Evolutionary conservation across 345 rosid genomes (phyloP).

Genomic region (Citrus trifoliata): DNA sequence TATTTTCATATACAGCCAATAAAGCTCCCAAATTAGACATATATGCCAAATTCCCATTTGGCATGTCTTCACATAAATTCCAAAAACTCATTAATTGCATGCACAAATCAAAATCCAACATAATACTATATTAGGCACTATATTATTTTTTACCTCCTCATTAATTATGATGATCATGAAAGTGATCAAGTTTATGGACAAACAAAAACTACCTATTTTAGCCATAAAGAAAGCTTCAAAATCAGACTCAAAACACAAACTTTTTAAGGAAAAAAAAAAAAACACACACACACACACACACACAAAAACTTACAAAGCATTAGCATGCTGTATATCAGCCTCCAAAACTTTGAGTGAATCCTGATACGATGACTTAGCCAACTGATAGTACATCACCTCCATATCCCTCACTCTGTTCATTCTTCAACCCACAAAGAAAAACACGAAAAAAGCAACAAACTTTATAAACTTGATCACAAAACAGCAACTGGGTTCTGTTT

Average conservation of each 20-base stretch:
- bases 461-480: background rate
- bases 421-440: slow-evolving; percentile 1
- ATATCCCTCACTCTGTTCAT: slow-evolving; percentile 16
- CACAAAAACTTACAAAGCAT: slow-evolving; percentile 58
- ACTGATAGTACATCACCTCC: slow-evolving; percentile 52
- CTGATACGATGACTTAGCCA: slow-evolving; percentile 57
- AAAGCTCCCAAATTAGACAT: background rate
- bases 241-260: slow-evolving; percentile 1
- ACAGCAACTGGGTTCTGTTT: slow-evolving; percentile 7
- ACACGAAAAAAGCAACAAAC: slow-evolving; percentile 3
- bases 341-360: slow-evolving; percentile 79
- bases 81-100: background rate
- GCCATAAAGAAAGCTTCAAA: background rate
- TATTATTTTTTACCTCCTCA: background rate
- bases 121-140: background rate
- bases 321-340: slow-evolving; percentile 87
- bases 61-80: background rate
- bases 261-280: background rate
- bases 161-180: slow-evolving; percentile 3
- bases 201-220: slow-evolving; percentile 10
- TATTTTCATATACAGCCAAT: background rate
- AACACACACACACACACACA: slow-evolving; percentile 19
- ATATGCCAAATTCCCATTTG: background rate
- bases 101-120: background rate
- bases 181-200: background rate